Evolutionary conservation across 768 basidiomycete species (phyloP).

Genomic region (Boletus sp.): DNA sequence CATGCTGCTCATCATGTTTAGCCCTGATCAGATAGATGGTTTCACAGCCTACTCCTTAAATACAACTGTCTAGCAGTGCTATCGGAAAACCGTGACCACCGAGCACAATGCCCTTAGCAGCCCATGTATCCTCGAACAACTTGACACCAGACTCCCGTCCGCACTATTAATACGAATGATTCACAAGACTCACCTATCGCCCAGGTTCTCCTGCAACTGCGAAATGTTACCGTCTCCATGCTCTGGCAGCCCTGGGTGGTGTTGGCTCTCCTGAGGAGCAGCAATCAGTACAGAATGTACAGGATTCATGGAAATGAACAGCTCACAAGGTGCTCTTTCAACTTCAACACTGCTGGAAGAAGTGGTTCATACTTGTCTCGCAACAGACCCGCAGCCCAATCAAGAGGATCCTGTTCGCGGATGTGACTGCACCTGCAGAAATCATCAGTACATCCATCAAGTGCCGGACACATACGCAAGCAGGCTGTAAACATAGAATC

Average conservation of each 20-base stretch:
- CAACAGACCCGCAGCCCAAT: neutral
- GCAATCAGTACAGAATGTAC: neutral
- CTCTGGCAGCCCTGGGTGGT: neutral
- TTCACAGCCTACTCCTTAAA: neutral
- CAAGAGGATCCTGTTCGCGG: too few species aligned
- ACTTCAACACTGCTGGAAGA: neutral
- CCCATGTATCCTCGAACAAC: neutral
- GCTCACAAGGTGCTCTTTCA: constrained; percentile 7
- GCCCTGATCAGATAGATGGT: neutral
- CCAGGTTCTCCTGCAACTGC: neutral
- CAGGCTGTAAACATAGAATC: neutral
- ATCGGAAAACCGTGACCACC: too few species aligned
- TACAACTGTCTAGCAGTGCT: too few species aligned
- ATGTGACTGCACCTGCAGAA: too few species aligned
- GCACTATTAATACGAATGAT: neutral
- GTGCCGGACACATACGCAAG: neutral
- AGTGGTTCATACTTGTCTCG: neutral
- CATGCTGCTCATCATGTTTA: too few species aligned
- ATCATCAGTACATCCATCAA: too few species aligned
- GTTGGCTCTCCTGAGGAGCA: too few species aligned
- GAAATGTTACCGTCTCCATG: neutral
- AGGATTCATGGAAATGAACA: neutral
- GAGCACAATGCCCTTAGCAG: neutral
- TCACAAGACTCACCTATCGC: neutral
- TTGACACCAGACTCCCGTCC: neutral